Evolutionary conservation across 352 stramenopile species (phyloP).

Genomic region (Peronospora tabacina): DNA sequence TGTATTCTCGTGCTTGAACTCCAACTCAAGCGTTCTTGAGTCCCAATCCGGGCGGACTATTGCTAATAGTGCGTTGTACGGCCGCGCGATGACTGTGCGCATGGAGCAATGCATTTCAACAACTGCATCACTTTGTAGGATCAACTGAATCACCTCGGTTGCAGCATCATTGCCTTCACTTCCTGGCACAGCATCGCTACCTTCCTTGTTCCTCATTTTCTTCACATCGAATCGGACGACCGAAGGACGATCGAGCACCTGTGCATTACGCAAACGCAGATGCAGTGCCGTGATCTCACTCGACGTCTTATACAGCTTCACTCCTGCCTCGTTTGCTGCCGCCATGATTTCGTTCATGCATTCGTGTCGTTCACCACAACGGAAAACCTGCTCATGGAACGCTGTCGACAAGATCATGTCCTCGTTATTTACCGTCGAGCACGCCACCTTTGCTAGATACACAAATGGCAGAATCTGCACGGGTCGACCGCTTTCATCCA

Average conservation of each 20-base stretch:
- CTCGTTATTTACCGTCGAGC: slow-evolving; percentile 38
- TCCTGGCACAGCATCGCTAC: slow-evolving; percentile 11
- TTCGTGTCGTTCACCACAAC: slow-evolving; percentile 46
- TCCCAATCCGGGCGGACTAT: slow-evolving; percentile 56
- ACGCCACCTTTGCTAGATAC: slow-evolving; percentile 42
- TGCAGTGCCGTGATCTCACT: slow-evolving; percentile 41
- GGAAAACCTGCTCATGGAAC: slow-evolving; percentile 64
- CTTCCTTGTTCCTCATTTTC: slow-evolving; percentile 23
- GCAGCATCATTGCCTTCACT: slow-evolving; percentile 24
- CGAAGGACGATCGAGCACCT: slow-evolving; percentile 46
- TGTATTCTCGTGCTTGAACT: slow-evolving; percentile 56
- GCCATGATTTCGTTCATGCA: slow-evolving; percentile 53
- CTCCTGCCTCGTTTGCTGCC: slow-evolving; percentile 37
- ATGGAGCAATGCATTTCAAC: slow-evolving; percentile 60
- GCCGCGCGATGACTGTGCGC: slow-evolving; percentile 47
- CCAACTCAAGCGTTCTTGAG: slow-evolving; percentile 43
- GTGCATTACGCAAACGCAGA: slow-evolving; percentile 49
- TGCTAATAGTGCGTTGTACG: slow-evolving; percentile 41
- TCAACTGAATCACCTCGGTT: slow-evolving; percentile 54
- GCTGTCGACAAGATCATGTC: slow-evolving; percentile 51
- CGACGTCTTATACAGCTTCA: slow-evolving; percentile 33
- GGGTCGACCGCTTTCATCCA: slow-evolving; percentile 41
- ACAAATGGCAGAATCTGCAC: slow-evolving; percentile 46
- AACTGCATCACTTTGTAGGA: slow-evolving; percentile 48
- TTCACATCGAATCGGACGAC: slow-evolving; percentile 63